These are phyloP conservation scores for Sordariomycetes sp. DNA, from an alignment of 2,329 filamentous ascomycete genomes.

Conservation along the genomic window DNA sequence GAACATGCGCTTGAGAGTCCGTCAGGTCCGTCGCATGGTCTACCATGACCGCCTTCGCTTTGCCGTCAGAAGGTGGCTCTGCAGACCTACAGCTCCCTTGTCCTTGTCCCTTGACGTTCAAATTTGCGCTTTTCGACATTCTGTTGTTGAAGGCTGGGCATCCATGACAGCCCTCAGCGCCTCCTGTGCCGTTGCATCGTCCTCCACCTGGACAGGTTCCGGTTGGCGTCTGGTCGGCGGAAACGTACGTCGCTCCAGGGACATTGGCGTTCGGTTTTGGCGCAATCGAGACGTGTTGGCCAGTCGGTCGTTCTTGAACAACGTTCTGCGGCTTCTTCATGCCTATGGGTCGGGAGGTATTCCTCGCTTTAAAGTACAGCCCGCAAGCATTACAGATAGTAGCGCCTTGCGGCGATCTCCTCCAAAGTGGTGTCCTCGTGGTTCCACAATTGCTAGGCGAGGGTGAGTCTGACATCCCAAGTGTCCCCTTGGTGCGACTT, in stretches of 20 bases:
- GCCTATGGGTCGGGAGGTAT: constrained; percentile 82
- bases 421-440: constrained; percentile 88
- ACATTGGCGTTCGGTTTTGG: constrained; percentile 31
- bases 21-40: constrained; percentile 16
- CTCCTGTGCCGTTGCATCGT: constrained; percentile 91
- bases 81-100: constrained; percentile 22
- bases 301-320: constrained; percentile 30
- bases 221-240: constrained; percentile 62
- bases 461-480: background rate
- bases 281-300: constrained; percentile 20
- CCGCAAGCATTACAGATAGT: constrained; percentile 98
- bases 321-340: constrained; percentile 65
- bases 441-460: constrained; percentile 79
- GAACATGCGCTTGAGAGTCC: constrained; percentile 12
- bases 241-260: constrained; percentile 60
- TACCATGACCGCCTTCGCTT: constrained; percentile 13
- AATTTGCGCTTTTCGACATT: constrained; percentile 76
- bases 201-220: constrained; percentile 96
- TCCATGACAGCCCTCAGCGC: constrained; percentile 87
- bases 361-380: constrained; percentile 87
- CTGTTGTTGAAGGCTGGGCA: constrained; percentile 98
- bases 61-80: background rate
- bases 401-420: constrained; percentile 82
- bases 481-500: constrained; percentile 15
- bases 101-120: constrained; percentile 44